A percentile compares a stretch with the other conserved stretches of the same genome.
Conservation (phyloP, 768 basidiomycete species). For the Trametes cingulata region DNA sequence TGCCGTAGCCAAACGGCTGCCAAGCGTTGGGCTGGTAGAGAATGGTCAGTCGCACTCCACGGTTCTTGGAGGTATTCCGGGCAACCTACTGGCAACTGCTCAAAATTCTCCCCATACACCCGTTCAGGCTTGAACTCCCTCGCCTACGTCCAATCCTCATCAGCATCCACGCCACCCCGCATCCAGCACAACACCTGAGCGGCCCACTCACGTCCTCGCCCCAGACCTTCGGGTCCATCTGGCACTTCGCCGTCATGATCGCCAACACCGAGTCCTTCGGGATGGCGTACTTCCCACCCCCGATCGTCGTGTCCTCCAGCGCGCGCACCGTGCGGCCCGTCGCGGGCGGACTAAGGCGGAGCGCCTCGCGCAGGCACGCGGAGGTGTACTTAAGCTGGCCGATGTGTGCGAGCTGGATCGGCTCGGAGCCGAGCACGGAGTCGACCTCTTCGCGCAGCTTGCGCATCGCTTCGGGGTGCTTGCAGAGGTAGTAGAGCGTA, state of each 20-base stretch:
- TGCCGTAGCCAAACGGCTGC: constrained; percentile 40
- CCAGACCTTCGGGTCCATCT: constrained; percentile 47
- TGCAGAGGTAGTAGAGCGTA: constrained; percentile 45
- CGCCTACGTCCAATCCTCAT: constrained; percentile 21
- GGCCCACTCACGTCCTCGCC: constrained; percentile 47
- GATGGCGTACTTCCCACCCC: constrained; percentile 43
- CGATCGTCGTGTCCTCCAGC: constrained; percentile 39
- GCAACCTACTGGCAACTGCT: constrained; percentile 41
- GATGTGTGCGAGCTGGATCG: constrained; percentile 41
- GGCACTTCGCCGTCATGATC: constrained; percentile 34
- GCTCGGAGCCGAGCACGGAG: constrained; percentile 41
- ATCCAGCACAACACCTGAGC: no score
- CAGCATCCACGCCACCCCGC: neutral
- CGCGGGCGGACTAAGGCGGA: constrained; percentile 42
- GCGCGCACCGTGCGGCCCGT: constrained; percentile 37
- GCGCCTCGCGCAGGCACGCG: constrained; percentile 40
- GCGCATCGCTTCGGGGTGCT: constrained; percentile 43
- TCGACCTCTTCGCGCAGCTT: constrained; percentile 52
- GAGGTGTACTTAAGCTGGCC: constrained; percentile 45
- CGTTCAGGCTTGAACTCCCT: constrained; percentile 48
- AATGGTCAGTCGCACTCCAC: neutral
- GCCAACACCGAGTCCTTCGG: constrained; percentile 33
- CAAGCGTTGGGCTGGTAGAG: constrained; percentile 40
- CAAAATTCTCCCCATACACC: constrained; percentile 52
- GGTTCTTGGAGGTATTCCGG: neutral